Base-by-base conservation (phyloP, 1,139 yeast species). In the Yamadazyma diddensiae region DNA sequence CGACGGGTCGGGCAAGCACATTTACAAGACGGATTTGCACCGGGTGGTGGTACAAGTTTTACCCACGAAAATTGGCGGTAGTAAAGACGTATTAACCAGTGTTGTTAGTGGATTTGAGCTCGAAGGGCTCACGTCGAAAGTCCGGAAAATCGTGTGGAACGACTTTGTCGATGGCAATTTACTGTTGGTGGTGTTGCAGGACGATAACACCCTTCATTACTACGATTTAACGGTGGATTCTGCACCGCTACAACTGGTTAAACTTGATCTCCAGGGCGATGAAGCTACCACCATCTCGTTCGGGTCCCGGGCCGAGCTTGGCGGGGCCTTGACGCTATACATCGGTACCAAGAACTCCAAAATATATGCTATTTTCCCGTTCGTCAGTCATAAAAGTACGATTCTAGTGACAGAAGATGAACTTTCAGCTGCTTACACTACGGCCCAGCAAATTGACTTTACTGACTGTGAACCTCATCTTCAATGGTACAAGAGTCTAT, bases 311-410 rank as follows among this genome's bases (percentile, higher is more conserved):
- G 29, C 34, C 3, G 50, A 49, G 33, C 46, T 67, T 21, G 36
- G 53, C 5, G 72, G 72, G 2, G 44, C 58, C 1, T 50, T 67
- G 35, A 56, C 71, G 0, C 53, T 68, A 30, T 68, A 67, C 40
- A 46, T 65, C 6, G 29, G 62, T 9, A 47, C 69, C 1, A 37
- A 42, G 11, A 35, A 41, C 0, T 53, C 57, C 3, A 37, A 49
- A 8, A 38, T 67, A 0, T 63, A 42, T 40, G 61, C 64, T 1
- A 38, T 65, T 9, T 64, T 49, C 33, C 73, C 73, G 4, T 64
- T 64, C 34, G 33, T 57, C 3, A 38, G 48, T 25, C 37, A 29
- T 3, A 10, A 24, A 2, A 31, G 35, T 21, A 9, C 8, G 3
- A 27, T 43, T 2, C 28, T 53, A 3, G 48, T 62, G 12, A 47